Evolutionary conservation across 2,329 filamentous ascomycete genomes (phyloP).

Genomic region (Talaromyces atroroseus): DNA sequence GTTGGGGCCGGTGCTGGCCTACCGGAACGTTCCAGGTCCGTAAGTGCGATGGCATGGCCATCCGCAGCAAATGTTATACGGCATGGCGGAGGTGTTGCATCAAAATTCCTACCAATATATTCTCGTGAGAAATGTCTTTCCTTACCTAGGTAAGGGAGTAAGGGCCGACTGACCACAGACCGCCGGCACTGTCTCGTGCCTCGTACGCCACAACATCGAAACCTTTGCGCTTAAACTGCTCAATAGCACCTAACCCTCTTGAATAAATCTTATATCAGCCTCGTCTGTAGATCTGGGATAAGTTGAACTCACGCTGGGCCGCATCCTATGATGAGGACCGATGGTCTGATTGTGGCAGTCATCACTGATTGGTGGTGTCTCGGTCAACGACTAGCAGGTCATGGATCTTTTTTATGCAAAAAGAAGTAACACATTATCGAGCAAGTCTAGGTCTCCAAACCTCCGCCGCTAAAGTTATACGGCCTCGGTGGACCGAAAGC

Average conservation of each 20-base stretch:
- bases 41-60: conserved; percentile 2
- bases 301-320: not conserved
- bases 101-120: not conserved
- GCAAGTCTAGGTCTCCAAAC: not conserved
- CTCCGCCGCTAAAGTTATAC: not conserved
- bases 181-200: not conserved
- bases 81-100: not conserved
- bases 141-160: no score
- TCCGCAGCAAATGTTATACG: not conserved
- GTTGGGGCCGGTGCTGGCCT: not conserved
- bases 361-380: not conserved
- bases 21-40: not conserved
- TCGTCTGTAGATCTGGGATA: not conserved
- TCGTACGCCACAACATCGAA: conserved; percentile 2
- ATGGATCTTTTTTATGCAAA: not conserved
- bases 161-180: not conserved
- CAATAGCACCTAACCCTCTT: not conserved
- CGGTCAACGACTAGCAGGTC: not conserved
- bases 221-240: not conserved
- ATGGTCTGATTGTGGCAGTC: not conserved
- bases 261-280: not conserved
- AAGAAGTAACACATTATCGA: not conserved
- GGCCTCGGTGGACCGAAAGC: conserved; percentile 1
- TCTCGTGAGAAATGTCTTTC: not conserved
- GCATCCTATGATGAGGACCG: not conserved